Evolutionary conservation across 768 basidiomycete species (phyloP).

Genomic region (Amanita jacksonii): DNA sequence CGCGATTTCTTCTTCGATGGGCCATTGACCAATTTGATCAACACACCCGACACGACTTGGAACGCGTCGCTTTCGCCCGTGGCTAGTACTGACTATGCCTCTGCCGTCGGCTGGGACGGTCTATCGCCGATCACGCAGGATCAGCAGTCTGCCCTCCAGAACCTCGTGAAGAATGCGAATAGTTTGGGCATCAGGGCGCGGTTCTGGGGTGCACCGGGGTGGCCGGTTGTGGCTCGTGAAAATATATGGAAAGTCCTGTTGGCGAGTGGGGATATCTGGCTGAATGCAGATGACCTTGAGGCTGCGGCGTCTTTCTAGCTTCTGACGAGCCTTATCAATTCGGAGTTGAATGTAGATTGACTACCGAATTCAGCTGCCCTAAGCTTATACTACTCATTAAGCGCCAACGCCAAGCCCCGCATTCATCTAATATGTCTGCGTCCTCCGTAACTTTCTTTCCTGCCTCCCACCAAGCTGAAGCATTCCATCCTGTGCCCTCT

Average conservation of each 20-base stretch:
- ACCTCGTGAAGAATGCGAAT: slow-evolving; percentile 35
- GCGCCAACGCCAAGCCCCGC: too few species aligned
- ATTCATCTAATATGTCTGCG: too few species aligned
- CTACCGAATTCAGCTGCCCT: too few species aligned
- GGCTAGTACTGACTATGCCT: slow-evolving; percentile 40
- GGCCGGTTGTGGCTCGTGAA: slow-evolving; percentile 33
- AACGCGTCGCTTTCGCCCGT: slow-evolving; percentile 33
- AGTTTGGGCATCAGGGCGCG: slow-evolving; percentile 33
- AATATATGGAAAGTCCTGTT: slow-evolving; percentile 35
- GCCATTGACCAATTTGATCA: slow-evolving; percentile 30
- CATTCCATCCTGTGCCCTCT: not conserved
- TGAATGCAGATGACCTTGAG: slow-evolving; percentile 43
- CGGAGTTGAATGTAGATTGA: too few species aligned
- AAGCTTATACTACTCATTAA: too few species aligned
- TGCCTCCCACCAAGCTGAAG: not conserved
- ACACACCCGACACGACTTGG: slow-evolving; percentile 24
- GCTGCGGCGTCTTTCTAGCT: slow-evolving; percentile 29
- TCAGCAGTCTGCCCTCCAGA: slow-evolving; percentile 28
- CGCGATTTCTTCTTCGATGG: slow-evolving; percentile 46
- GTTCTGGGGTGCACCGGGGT: slow-evolving; percentile 46
- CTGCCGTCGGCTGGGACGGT: slow-evolving; percentile 38
- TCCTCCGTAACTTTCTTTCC: too few species aligned
- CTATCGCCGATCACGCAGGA: slow-evolving; percentile 31
- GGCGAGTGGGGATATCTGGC: slow-evolving; percentile 37
- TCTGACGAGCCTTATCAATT: too few species aligned